Percentiles rank a stretch among this genome's conserved stretches.
Conservation (phyloP, 2,329 filamentous ascomycete species). For the Trichoderma simmonsii region DNA sequence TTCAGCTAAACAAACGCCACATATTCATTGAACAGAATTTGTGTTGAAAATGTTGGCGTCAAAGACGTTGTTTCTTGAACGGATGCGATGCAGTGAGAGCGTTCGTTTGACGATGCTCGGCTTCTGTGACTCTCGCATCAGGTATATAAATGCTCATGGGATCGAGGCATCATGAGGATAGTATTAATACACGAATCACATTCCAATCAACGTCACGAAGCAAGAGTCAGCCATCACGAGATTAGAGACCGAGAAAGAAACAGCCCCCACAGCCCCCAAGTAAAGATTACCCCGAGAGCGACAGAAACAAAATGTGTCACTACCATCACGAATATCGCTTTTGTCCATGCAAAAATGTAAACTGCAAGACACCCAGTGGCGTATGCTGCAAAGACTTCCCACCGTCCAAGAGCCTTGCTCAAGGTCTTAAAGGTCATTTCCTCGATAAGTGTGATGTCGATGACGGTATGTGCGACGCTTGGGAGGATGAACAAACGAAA, state of each 20-base stretch:
- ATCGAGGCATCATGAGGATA: neutral
- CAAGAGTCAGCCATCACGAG: neutral
- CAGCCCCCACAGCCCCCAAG: neutral
- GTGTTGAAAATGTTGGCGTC: neutral
- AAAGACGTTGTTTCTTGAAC: neutral
- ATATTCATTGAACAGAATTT: neutral
- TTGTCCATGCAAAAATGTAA: neutral
- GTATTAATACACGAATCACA: neutral
- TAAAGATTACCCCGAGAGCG: neutral
- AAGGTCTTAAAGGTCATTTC: constrained; percentile 6
- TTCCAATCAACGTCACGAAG: neutral
- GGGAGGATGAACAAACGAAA: neutral
- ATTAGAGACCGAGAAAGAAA: neutral
- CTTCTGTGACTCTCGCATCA: neutral
- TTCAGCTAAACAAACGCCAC: neutral
- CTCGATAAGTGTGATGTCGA: neutral
- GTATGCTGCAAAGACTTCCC: neutral
- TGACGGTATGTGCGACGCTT: neutral
- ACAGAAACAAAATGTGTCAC: neutral
- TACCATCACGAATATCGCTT: neutral
- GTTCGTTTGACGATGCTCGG: neutral
- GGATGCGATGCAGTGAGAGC: neutral
- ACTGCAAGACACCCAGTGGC: neutral
- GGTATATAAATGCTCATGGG: neutral
- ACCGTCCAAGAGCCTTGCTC: neutral